Evolutionary conservation across 2,329 filamentous ascomycete genomes (phyloP), one percentile per base, ranked within the genome.

Genomic region (Graphium sp.): DNA sequence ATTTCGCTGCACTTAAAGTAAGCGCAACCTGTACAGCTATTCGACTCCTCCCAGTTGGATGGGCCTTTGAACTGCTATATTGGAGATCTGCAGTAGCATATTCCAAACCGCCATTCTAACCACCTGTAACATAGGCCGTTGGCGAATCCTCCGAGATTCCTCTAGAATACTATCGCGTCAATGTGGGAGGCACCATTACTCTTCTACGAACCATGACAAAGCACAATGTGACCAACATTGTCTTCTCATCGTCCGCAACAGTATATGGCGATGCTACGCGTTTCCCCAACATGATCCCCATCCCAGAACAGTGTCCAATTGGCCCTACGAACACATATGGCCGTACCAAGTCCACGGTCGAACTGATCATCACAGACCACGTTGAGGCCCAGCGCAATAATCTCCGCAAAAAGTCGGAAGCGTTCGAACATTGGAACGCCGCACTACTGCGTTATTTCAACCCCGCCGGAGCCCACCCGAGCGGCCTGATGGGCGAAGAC

Each of bases 291-390:
- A 98, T 98, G 89, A 98, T 98, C 40, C 89, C 89, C 38, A 98
- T 98, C 47, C 89, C 89, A 29, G 89, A 98, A 60, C 65, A 81
- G 55, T 98, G 89, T 66, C 89, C 91, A 35, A 82, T 92, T 37
- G 87, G 84, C 29, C 83, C 89, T 10, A 98, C 89, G 41, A 98
- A 95, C 65, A 84, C 87, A 16, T 98, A 98, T 56, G 91, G 89
- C 37, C 83, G 83, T 56, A 98, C 89, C 39, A 98, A 98, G 64
- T 76, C 81, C 45, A 80, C 76, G 41, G 84, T 93, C 37, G 89
- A 98, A 63, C 68, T 64, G 40, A 75, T 93, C 53, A 94, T 98
- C 51, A 84, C 76, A 41, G 89, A 98, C 55, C 74, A 82, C 44
- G 69, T 95, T 54, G 76, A 80, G 34, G 80, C 87, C 12, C 76